These are phyloP conservation scores for Luzula sylvatica DNA, from an alignment of 176 grass and related monocot species.

Conservation along the genomic window DNA sequence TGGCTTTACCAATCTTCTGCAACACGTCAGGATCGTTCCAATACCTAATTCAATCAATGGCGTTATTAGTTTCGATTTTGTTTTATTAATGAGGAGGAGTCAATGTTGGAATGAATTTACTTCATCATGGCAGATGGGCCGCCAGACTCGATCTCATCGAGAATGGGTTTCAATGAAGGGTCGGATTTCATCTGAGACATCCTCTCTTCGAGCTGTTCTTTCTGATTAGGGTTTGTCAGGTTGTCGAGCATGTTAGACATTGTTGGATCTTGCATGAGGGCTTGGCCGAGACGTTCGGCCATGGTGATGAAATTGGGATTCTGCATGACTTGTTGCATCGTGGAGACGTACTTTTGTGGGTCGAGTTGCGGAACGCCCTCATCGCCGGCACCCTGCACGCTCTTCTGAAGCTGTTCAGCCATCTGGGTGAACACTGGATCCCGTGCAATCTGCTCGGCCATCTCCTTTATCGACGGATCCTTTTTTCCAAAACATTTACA, in stretches of 20 bases:
- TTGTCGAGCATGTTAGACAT: constrained; percentile 85
- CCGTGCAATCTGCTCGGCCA: constrained; percentile 81
- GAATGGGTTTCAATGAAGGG: constrained; percentile 70
- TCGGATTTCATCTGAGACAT: constrained; percentile 81
- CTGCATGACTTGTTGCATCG: constrained; percentile 85
- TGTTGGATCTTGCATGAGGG: constrained; percentile 85
- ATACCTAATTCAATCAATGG: constrained; percentile 36
- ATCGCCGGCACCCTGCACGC: constrained; percentile 52
- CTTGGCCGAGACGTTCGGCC: constrained; percentile 73
- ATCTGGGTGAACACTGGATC: constrained; percentile 82
- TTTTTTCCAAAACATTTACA: too few species aligned
- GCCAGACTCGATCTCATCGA: constrained; percentile 79
- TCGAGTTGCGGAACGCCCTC: constrained; percentile 56
- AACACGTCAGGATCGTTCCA: constrained; percentile 95
- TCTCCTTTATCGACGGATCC: constrained; percentile 95
- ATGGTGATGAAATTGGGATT: constrained; percentile 83
- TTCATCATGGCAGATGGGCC: constrained; percentile 92
- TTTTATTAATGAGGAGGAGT: too few species aligned
- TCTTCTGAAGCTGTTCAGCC: constrained; percentile 78
- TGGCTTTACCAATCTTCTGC: constrained; percentile 86
- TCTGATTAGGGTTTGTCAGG: constrained; percentile 63
- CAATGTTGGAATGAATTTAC: too few species aligned
- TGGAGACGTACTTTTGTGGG: constrained; percentile 70
- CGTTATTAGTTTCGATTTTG: too few species aligned
- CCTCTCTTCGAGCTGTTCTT: constrained; percentile 77